These are phyloP conservation scores for Penicillium hordei DNA, from an alignment of 2,329 filamentous ascomycete genomes.

Conservation along the genomic window DNA sequence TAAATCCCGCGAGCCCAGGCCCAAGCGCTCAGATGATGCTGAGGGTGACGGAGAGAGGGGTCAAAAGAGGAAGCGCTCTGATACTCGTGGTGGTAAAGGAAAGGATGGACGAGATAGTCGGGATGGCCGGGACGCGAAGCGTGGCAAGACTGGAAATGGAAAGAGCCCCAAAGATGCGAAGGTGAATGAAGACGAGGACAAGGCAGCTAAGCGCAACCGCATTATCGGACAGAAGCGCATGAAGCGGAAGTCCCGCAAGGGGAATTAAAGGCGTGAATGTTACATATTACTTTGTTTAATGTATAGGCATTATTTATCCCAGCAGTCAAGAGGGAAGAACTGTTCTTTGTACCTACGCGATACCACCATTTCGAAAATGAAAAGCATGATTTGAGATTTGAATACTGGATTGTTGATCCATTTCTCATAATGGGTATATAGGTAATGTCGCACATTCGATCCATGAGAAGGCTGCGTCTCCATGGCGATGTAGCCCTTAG, in stretches of 20 bases:
- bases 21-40: slow-evolving; percentile 30
- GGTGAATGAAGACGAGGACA: slow-evolving; percentile 49
- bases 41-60: slow-evolving; percentile 29
- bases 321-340: slow-evolving; percentile 2
- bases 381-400: slow-evolving; percentile 23
- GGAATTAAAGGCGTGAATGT: slow-evolving; percentile 26
- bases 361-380: slow-evolving; percentile 21
- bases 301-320: slow-evolving; percentile 16
- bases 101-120: slow-evolving; percentile 12
- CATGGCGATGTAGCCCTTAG: slow-evolving; percentile 15
- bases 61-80: slow-evolving; percentile 37
- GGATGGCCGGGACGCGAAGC: slow-evolving; percentile 30
- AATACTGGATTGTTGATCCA: background rate
- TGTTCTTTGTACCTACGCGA: slow-evolving; percentile 20
- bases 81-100: slow-evolving; percentile 20
- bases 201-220: slow-evolving; percentile 64
- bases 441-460: slow-evolving; percentile 2
- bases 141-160: slow-evolving; percentile 1
- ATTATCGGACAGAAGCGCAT: slow-evolving; percentile 84
- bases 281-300: slow-evolving; percentile 10
- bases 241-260: slow-evolving; percentile 65
- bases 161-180: slow-evolving; percentile 24
- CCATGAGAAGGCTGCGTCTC: background rate
- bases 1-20: slow-evolving; percentile 24
- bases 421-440: slow-evolving; percentile 9